Percentiles rank a stretch among this genome's conserved stretches.
These are phyloP conservation scores for Crotalaria pallida DNA, from an alignment of 306 rosid species.

Conservation along the genomic window DNA sequence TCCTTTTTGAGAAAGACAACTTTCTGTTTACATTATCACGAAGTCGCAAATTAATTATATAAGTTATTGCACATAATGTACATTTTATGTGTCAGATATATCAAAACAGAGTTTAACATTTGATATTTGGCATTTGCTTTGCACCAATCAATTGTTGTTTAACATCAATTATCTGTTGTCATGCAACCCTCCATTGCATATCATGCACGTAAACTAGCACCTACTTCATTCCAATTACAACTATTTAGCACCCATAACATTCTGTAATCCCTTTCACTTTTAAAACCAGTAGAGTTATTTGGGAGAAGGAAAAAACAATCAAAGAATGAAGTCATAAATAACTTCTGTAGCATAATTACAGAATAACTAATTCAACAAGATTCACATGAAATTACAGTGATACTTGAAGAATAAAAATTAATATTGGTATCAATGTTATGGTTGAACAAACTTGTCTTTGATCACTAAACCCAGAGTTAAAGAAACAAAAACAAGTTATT, in stretches of 20 bases:
- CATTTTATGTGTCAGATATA: background rate
- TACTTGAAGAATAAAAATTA: background rate
- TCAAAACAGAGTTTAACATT: background rate
- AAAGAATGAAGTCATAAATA: background rate
- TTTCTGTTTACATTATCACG: background rate
- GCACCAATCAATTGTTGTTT: background rate
- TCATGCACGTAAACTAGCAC: background rate
- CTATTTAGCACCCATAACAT: background rate
- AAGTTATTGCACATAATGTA: background rate
- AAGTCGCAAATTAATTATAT: background rate
- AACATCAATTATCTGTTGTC: background rate
- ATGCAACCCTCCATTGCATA: background rate
- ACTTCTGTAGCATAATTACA: background rate
- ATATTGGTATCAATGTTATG: background rate
- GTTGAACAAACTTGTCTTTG: background rate
- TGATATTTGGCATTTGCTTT: background rate
- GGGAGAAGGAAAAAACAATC: background rate
- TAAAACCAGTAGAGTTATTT: background rate
- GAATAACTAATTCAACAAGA: background rate
- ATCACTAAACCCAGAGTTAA: background rate
- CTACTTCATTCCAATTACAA: background rate
- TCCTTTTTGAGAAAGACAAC: background rate
- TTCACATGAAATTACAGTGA: background rate
- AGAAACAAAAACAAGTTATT: background rate
- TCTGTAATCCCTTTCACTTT: background rate